Conservation (phyloP, 2,329 filamentous ascomycete species). For the Penicillium sp. region DNA sequence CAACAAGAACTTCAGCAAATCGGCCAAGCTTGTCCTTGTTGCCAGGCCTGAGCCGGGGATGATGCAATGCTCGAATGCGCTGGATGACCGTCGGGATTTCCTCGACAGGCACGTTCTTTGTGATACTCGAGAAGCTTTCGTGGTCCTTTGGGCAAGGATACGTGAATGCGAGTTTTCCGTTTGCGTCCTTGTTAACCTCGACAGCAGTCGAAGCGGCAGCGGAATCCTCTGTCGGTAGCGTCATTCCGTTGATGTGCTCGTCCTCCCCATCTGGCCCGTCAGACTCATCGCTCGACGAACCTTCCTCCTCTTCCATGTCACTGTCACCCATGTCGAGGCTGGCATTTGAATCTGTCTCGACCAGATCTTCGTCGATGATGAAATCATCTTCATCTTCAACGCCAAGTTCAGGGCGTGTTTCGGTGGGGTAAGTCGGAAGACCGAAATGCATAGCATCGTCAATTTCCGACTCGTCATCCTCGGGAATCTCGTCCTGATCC, state of each 20-base stretch:
- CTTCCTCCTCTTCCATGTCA: slow-evolving; percentile 57
- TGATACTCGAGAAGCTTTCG: slow-evolving; percentile 67
- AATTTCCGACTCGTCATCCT: slow-evolving; percentile 40
- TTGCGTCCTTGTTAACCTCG: slow-evolving; percentile 46
- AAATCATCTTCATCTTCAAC: slow-evolving; percentile 96
- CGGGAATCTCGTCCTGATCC: slow-evolving; percentile 33
- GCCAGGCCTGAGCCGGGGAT: slow-evolving; percentile 77
- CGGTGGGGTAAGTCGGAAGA: slow-evolving; percentile 53
- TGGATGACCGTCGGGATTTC: slow-evolving; percentile 79
- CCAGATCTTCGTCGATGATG: slow-evolving; percentile 80
- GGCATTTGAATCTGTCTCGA: slow-evolving; percentile 72
- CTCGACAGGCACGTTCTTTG: slow-evolving; percentile 60
- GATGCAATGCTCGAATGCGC: slow-evolving; percentile 86
- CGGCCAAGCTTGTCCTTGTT: slow-evolving; percentile 79
- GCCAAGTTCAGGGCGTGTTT: slow-evolving; percentile 53
- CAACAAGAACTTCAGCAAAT: slow-evolving; percentile 50
- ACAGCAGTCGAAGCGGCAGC: slow-evolving; percentile 33
- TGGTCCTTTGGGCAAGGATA: slow-evolving; percentile 82
- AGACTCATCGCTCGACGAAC: slow-evolving; percentile 46
- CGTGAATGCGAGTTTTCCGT: slow-evolving; percentile 69
- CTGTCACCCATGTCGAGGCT: slow-evolving; percentile 45
- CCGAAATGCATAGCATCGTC: slow-evolving; percentile 64
- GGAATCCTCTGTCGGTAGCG: slow-evolving; percentile 40
- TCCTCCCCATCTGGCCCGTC: slow-evolving; percentile 56
- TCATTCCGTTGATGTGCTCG: slow-evolving; percentile 70